Conservation (phyloP, 306 rosid species). For the Malus sieversii region DNA sequence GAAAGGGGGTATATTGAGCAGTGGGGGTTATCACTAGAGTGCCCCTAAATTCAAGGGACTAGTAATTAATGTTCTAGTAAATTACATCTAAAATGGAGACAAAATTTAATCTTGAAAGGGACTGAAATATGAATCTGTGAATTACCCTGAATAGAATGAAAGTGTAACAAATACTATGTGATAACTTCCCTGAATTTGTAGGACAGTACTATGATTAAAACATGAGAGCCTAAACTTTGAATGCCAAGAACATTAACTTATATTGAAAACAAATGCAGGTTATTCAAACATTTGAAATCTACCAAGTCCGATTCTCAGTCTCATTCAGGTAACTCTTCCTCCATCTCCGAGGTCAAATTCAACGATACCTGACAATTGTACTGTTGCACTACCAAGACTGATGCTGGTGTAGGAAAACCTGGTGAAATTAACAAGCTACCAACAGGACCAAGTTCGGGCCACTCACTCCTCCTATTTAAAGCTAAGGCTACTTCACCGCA, state of each 20-base stretch:
- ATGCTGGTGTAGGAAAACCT: conserved; percentile 35
- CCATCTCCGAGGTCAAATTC: conserved; percentile 10
- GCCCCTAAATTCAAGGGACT: too few species aligned
- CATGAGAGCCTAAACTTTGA: background rate
- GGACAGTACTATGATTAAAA: background rate
- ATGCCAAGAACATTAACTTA: background rate
- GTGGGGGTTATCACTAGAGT: too few species aligned
- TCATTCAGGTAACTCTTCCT: conserved; percentile 6
- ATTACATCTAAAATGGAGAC: background rate
- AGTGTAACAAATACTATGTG: background rate
- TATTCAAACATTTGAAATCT: background rate
- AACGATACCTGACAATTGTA: conserved; percentile 14
- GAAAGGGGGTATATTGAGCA: too few species aligned
- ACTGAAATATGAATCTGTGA: background rate
- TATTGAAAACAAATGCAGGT: background rate
- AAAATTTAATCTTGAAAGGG: background rate
- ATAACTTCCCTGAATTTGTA: background rate
- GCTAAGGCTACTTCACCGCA: conserved; percentile 29
- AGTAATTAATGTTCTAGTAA: too few species aligned
- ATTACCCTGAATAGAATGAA: background rate
- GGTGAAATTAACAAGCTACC: conserved; percentile 38
- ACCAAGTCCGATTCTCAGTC: background rate
- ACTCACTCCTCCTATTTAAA: conserved; percentile 30
- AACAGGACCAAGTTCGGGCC: conserved; percentile 47
- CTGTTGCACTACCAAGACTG: conserved; percentile 56